Conservation (phyloP, 768 basidiomycete genomes). For the Phylloporus arenicola region DNA sequence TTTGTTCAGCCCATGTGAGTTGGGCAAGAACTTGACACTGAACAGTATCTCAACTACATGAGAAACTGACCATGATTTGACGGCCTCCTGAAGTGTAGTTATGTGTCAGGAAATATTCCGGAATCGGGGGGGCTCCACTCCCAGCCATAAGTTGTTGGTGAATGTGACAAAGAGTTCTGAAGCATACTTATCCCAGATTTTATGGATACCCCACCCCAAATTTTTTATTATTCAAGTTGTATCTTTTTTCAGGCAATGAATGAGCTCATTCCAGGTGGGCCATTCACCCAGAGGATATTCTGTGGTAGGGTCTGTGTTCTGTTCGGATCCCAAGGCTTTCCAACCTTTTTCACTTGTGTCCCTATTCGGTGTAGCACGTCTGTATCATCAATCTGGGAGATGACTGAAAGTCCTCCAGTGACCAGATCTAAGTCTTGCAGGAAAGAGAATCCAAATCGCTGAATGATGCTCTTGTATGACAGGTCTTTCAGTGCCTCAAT, state of each 20-base stretch:
- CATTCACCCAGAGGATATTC: conserved; percentile 6
- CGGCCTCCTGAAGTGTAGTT: not conserved
- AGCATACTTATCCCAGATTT: not conserved
- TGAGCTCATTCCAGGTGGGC: conserved; percentile 5
- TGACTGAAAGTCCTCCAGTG: conserved; percentile 1
- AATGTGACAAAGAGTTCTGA: not conserved
- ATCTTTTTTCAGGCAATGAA: not conserved
- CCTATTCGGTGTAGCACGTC: not conserved
- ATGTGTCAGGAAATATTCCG: rapidly evolving
- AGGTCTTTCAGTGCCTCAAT: not conserved
- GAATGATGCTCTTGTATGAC: not conserved
- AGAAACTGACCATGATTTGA: conserved; percentile 3
- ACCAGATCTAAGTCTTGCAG: conserved; percentile 5
- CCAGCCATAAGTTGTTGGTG: conserved; percentile 5
- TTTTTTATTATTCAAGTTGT: not conserved
- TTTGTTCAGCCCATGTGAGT: conserved; percentile 2
- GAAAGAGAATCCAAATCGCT: conserved; percentile 5
- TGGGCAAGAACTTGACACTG: conserved; percentile 6
- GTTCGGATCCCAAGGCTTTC: not conserved
- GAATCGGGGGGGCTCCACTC: not conserved
- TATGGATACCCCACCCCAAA: not conserved
- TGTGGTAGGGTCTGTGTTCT: not conserved
- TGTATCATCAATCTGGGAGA: not conserved
- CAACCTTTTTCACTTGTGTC: not conserved
- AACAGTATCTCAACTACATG: not conserved